Conservation (phyloP, 208 protist genomes). For the Leishmania arabica region DNA sequence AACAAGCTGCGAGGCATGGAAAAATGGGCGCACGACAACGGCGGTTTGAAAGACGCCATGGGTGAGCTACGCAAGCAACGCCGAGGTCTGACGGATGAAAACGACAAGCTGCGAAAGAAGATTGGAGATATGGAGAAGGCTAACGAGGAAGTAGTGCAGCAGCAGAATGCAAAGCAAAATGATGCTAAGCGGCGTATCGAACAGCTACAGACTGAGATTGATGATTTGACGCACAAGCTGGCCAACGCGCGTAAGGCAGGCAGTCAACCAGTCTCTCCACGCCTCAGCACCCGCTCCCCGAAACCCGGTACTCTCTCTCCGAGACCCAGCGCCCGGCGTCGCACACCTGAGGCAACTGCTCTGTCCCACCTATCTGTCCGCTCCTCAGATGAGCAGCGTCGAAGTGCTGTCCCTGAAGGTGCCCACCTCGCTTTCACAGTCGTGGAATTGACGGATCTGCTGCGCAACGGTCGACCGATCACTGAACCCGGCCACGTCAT, state of each 20-base stretch:
- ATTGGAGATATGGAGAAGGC: constrained; percentile 39
- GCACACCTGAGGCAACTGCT: constrained; percentile 23
- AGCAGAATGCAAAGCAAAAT: constrained; percentile 24
- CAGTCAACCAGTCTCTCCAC: constrained; percentile 11
- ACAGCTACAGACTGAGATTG: constrained; percentile 24
- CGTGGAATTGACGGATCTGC: constrained; percentile 67
- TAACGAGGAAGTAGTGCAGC: constrained; percentile 31
- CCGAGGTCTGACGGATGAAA: constrained; percentile 37
- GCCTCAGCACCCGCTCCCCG: constrained; percentile 17
- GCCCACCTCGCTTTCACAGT: constrained; percentile 84
- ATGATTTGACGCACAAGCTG: constrained; percentile 20
- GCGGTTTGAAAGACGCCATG: constrained; percentile 40
- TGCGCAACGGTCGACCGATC: constrained; percentile 64
- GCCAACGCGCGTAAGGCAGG: constrained; percentile 10
- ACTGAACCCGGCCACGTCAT: constrained; percentile 77
- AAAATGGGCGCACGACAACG: constrained; percentile 20
- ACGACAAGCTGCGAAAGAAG: constrained; percentile 32
- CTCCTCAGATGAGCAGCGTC: constrained; percentile 51
- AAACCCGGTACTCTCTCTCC: constrained; percentile 12
- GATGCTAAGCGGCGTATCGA: constrained; percentile 25
- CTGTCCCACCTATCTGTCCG: constrained; percentile 56
- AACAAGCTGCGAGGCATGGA: constrained; percentile 38
- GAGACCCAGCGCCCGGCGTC: constrained; percentile 20
- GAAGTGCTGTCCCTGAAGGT: constrained; percentile 70
- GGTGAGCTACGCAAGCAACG: constrained; percentile 33